Percentiles rank a stretch among this genome's conserved stretches.
Conservation (phyloP, 805 yeast species). For the Hanseniaspora thailandica region DNA sequence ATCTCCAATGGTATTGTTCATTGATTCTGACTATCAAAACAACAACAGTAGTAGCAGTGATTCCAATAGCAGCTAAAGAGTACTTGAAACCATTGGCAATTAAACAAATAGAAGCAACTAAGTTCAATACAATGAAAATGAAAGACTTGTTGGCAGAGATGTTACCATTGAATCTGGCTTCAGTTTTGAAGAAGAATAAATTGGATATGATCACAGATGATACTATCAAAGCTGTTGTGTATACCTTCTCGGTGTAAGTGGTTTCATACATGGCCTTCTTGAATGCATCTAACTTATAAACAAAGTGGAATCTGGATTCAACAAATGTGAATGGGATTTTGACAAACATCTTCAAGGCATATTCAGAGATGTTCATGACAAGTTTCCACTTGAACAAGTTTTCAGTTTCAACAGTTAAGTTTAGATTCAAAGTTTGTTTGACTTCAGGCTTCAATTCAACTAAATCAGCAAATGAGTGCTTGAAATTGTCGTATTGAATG, state of each 20-base stretch:
- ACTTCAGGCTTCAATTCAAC: slow-evolving; percentile 23
- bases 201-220: slow-evolving; percentile 31
- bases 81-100: slow-evolving; percentile 27
- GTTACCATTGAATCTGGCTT: slow-evolving; percentile 26
- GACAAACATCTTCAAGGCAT: slow-evolving; percentile 5
- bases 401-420: slow-evolving; percentile 1
- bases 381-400: slow-evolving; percentile 5
- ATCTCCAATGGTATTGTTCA: slow-evolving; percentile 15
- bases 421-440: slow-evolving; percentile 16
- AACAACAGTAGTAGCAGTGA: slow-evolving; percentile 29
- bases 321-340: slow-evolving; percentile 14
- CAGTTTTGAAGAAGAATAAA: slow-evolving; percentile 30
- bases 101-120: slow-evolving; percentile 31
- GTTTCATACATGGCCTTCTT: slow-evolving; percentile 11
- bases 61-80: slow-evolving; percentile 32
- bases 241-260: background rate
- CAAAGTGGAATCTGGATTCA: slow-evolving; percentile 10
- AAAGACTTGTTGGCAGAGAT: slow-evolving; percentile 33
- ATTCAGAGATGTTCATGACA: background rate
- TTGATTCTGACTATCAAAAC: slow-evolving; percentile 33
- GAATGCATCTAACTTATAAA: slow-evolving; percentile 12
- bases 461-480: slow-evolving; percentile 32
- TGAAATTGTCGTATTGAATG: slow-evolving; percentile 31
- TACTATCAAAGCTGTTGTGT: slow-evolving; percentile 22
- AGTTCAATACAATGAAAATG: slow-evolving; percentile 32